Percentiles rank a stretch among this genome's conserved stretches.
These are phyloP conservation scores for Pseudocercospora macadamiae DNA, from an alignment of 2,329 filamentous ascomycete genomes.

Conservation along the genomic window DNA sequence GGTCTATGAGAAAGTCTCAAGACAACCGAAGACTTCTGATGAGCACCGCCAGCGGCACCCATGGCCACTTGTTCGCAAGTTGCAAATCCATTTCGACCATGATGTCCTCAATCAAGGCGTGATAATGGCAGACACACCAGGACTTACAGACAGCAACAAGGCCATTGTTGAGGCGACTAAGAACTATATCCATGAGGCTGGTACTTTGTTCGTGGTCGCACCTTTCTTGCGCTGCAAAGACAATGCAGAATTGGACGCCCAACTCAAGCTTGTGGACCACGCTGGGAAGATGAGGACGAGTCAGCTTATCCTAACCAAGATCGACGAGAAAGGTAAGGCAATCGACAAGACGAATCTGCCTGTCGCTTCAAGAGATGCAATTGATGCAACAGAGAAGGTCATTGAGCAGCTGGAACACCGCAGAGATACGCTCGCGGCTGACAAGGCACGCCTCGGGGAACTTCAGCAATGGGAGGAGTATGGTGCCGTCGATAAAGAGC, in stretches of 20 bases:
- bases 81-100: slow-evolving; percentile 14
- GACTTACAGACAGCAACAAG: slow-evolving; percentile 24
- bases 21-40: neutral
- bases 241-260: slow-evolving; percentile 10
- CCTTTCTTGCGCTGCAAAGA: slow-evolving; percentile 12
- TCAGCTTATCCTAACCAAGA: slow-evolving; percentile 1
- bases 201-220: slow-evolving; percentile 20
- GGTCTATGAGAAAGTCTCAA: slow-evolving; percentile 4
- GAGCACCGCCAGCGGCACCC: slow-evolving; percentile 1
- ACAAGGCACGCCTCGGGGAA: neutral
- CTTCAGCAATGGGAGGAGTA: neutral
- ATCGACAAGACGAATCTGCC: neutral
- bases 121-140: slow-evolving; percentile 27
- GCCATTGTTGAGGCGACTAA: slow-evolving; percentile 21
- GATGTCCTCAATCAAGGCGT: slow-evolving; percentile 24
- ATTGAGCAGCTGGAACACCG: neutral
- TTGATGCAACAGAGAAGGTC: neutral
- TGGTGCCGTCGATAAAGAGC: neutral
- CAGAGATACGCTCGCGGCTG: neutral
- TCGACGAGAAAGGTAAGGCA: neutral
- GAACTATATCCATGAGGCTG: slow-evolving; percentile 19
- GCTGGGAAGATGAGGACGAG: slow-evolving; percentile 21
- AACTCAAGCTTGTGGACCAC: slow-evolving; percentile 13
- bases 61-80: slow-evolving; percentile 24
- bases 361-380: neutral